Base-by-base conservation (phyloP, 163 green algal species). In the Volvox carteri region DNA sequence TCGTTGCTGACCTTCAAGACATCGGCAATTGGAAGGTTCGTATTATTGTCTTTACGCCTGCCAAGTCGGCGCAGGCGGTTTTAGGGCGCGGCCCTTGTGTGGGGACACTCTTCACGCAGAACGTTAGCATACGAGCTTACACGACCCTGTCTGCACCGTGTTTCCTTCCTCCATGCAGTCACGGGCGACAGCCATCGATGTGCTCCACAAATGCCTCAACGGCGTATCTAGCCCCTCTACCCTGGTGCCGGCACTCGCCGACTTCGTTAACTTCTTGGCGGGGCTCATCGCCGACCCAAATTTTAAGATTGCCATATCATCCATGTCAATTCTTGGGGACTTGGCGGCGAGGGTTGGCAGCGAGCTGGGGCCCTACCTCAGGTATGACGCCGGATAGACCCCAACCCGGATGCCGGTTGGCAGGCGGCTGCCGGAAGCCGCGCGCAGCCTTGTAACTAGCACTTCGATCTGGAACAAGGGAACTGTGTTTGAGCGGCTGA, bases 11-110 rank as follows among this genome's bases (percentile, higher is more conserved):
- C 77, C 79, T 97, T 11, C 87, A 93, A 84, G 92, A 96, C 68
- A 90, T 96, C 75, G 93, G 94, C 37, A 96, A 97, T 79, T 97
- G 95, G 95, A 97, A 97, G 92, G 93, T 93, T n/a, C 30, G 78
- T 12, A 67, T 48, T 28, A n/a, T 50, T 25, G 33, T 6, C 33
- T 50, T 52, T 30, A 76, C 4, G 35, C 8, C 67, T 35, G 37
- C 6, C 67, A 76, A 76, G 48, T 48, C n/a, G 48, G 44, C 14
- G 30, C 33, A n/a, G 33, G n/a, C 16, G 28, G 1, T 28, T 67
- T 28, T 70, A 35, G 16, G 46, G 37, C 70, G 48, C 50, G 70
- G 50, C 52, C 25, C 19, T 72, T 65, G 19, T 65, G 54, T 65
- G 54, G 54, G 54, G 54, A 65, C 54, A 65, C 54, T 65, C 54